Evolutionary conservation across 768 basidiomycete species (phyloP).

Genomic region (Pholiota microspora): DNA sequence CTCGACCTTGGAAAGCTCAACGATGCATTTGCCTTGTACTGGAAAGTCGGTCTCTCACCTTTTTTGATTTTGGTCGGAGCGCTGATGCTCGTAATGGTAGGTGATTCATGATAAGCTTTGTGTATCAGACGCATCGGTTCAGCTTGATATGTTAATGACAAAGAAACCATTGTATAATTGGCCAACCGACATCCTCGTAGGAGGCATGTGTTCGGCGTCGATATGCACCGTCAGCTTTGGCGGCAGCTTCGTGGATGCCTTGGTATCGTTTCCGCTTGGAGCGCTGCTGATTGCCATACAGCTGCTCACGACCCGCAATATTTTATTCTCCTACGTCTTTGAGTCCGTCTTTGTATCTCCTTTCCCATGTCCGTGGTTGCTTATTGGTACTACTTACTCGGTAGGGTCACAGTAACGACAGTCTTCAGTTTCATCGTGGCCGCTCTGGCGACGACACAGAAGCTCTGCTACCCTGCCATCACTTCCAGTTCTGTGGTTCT

Average conservation of each 20-base stretch:
- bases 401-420: conserved; percentile 75
- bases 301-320: conserved; percentile 67
- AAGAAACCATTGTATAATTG: conserved; percentile 57
- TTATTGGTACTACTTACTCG: neutral
- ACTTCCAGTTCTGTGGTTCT: conserved; percentile 76
- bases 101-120: conserved; percentile 84
- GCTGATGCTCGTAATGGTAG: conserved; percentile 27
- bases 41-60: conserved; percentile 46
- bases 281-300: conserved; percentile 73
- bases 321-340: conserved; percentile 79
- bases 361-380: neutral
- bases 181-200: conserved; percentile 65
- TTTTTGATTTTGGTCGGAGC: neutral
- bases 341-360: conserved; percentile 43
- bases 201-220: conserved; percentile 72
- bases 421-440: conserved; percentile 79
- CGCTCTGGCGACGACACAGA: conserved; percentile 62
- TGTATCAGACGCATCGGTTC: conserved; percentile 67
- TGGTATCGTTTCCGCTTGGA: conserved; percentile 74
- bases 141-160: conserved; percentile 74
- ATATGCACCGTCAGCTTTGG: conserved; percentile 74
- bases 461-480: conserved; percentile 80
- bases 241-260: conserved; percentile 75
- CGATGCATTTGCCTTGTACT: conserved; percentile 69
- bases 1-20: conserved; percentile 78